Conservation (phyloP, 352 stramenopile species). For the Thalassiosira gravida region DNA sequence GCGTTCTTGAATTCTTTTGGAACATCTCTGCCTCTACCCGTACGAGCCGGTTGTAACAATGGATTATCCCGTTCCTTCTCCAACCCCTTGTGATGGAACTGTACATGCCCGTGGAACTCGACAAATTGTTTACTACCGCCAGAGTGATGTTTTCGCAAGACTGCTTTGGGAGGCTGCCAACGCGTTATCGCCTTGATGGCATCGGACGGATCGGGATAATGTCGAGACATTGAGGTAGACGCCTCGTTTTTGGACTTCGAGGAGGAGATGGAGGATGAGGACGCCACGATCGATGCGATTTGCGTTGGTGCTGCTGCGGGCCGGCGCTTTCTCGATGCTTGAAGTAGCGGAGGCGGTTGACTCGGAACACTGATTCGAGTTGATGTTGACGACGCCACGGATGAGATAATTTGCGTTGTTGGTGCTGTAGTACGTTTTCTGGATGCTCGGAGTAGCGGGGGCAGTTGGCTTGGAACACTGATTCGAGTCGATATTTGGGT, state of each 20-base stretch:
- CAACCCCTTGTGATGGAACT: neutral
- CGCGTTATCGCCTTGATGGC: constrained; percentile 53
- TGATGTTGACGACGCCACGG: constrained; percentile 17
- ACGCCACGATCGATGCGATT: neutral
- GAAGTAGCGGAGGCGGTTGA: neutral
- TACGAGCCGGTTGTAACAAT: constrained; percentile 16
- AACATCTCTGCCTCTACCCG: constrained; percentile 1
- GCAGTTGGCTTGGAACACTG: neutral
- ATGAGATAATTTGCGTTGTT: constrained; percentile 5
- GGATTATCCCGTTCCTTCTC: constrained; percentile 23
- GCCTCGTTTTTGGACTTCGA: constrained; percentile 3
- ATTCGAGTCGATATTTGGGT: constrained; percentile 2
- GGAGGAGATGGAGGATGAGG: neutral
- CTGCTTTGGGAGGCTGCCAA: constrained; percentile 42
- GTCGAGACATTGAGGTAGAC: constrained; percentile 43
- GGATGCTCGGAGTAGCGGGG: neutral
- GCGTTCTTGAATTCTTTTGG: constrained; percentile 44
- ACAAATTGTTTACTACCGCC: constrained; percentile 3
- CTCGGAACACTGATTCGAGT: constrained; percentile 1
- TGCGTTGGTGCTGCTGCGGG: constrained; percentile 10
- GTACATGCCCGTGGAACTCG: constrained; percentile 47
- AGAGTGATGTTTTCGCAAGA: constrained; percentile 20
- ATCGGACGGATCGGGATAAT: constrained; percentile 61
- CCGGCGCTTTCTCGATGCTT: constrained; percentile 20
- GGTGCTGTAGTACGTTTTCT: constrained; percentile 19